These are phyloP conservation scores for Diaporthe vaccinii DNA, from an alignment of 2,329 filamentous ascomycete genomes.

Conservation along the genomic window DNA sequence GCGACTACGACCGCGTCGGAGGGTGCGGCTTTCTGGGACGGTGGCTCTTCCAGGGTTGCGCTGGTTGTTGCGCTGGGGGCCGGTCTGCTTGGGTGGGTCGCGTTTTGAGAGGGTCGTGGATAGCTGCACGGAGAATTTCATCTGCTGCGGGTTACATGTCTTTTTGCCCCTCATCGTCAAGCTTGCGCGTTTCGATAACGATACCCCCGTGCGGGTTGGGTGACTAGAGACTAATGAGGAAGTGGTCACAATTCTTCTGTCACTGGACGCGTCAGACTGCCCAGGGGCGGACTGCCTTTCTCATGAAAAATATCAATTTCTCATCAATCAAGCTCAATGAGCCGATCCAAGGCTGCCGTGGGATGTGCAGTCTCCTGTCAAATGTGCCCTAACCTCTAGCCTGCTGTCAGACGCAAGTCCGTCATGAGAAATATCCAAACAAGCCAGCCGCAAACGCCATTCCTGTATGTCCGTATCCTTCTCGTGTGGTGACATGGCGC, in stretches of 20 bases:
- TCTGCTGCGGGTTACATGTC: not conserved
- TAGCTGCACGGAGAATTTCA: not conserved
- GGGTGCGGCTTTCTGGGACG: not conserved
- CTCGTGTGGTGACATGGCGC: not conserved
- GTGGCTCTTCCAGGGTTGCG: conserved; percentile 32
- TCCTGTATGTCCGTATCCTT: not conserved
- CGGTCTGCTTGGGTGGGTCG: conserved; percentile 36
- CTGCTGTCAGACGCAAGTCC: not conserved
- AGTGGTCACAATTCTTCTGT: not conserved
- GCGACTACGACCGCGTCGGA: not conserved
- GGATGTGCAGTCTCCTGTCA: not conserved
- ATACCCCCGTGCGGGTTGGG: not conserved
- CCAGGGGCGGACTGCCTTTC: not conserved
- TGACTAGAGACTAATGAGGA: not conserved
- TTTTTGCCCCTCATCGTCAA: not conserved
- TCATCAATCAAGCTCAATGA: conserved; percentile 4
- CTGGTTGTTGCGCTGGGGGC: conserved; percentile 38
- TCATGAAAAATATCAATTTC: conserved; percentile 11
- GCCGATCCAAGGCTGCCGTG: not conserved
- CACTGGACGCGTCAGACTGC: not conserved
- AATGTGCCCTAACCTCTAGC: not conserved
- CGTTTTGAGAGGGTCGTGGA: not conserved
- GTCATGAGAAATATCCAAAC: not conserved
- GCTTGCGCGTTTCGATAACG: not conserved
- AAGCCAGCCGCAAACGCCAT: conserved; percentile 3